Percentiles rank a stretch among this genome's conserved stretches.
phyloP scores from a whole-genome alignment of 768 basidiomycete species.

The Lactifluus rugatus region DNA sequence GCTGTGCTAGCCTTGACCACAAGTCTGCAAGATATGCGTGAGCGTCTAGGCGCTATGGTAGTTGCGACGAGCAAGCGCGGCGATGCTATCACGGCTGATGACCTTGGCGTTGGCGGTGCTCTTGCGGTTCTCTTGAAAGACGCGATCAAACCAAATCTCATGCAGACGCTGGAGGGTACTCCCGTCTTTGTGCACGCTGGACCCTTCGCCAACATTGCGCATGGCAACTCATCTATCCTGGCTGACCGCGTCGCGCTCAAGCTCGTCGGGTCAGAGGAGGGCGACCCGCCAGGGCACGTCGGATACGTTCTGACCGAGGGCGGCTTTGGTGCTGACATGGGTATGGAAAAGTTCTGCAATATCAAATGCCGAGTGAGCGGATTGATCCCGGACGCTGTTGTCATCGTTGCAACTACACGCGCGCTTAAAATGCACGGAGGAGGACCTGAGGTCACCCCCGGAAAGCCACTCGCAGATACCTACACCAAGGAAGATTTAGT shows the following conservation, averaged over 20 bases:
- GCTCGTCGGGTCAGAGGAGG: constrained; percentile 89
- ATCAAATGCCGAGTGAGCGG: constrained; percentile 96
- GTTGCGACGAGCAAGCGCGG: constrained; percentile 89
- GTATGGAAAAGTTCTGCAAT: constrained; percentile 99
- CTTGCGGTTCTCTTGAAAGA: constrained; percentile 97
- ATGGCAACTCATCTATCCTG: constrained; percentile 96
- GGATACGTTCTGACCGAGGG: constrained; percentile 98
- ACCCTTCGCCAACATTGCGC: constrained; percentile 98
- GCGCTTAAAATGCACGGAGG: constrained; percentile 99
- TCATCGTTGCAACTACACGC: constrained; percentile 95
- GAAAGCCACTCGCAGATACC: constrained; percentile 85
- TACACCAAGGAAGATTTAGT: constrained; percentile 92
- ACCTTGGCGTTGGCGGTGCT: constrained; percentile 90
- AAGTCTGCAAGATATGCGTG: constrained; percentile 81
- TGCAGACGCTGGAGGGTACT: constrained; percentile 97
- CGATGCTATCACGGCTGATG: constrained; percentile 90
- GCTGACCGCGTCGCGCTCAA: constrained; percentile 97
- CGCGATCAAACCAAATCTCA: constrained; percentile 96
- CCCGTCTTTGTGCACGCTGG: constrained; percentile 99
- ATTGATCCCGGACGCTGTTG: constrained; percentile 83
- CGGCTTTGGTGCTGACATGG: constrained; percentile 98
- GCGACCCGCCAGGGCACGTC: constrained; percentile 67
- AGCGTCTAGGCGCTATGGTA: constrained; percentile 91
- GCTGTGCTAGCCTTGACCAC: constrained; percentile 91
- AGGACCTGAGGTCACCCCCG: constrained; percentile 92